Evolutionary conservation across 495 filamentous ascomycete species (phyloP).

Genomic region (Cairneyella variabilis): DNA sequence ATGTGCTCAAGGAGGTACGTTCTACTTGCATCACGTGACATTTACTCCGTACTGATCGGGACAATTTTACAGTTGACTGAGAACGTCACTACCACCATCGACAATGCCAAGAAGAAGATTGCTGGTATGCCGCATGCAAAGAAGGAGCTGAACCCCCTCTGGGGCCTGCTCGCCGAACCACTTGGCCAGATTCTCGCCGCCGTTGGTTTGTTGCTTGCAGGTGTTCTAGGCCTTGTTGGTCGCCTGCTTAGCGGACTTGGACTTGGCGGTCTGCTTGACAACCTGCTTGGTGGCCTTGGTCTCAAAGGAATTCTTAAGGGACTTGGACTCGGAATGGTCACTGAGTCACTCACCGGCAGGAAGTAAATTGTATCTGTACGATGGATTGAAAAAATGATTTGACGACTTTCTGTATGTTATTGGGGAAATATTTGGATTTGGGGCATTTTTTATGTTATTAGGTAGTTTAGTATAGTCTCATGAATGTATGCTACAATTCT

Average conservation of each 20-base stretch:
- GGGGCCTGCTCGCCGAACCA: conserved; percentile 77
- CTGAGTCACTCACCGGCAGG: conserved; percentile 47
- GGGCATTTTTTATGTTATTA: background rate
- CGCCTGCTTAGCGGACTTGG: conserved; percentile 73
- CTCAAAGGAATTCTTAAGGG: conserved; percentile 71
- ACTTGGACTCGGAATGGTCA: conserved; percentile 63
- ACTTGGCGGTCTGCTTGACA: conserved; percentile 73
- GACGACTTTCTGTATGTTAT: background rate
- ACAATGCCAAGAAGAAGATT: conserved; percentile 79
- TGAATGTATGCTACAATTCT: no score
- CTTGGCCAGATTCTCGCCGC: conserved; percentile 91
- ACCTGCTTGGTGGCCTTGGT: conserved; percentile 75
- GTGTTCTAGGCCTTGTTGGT: conserved; percentile 80
- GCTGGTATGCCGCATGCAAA: conserved; percentile 90
- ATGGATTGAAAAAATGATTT: background rate
- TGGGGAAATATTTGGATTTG: background rate
- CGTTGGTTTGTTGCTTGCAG: conserved; percentile 77
- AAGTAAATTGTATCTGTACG: conserved; percentile 20
- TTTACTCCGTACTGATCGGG: no score
- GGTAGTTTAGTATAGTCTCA: no score
- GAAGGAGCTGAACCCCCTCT: conserved; percentile 88
- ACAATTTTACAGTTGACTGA: conserved; percentile 38
- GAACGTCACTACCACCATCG: conserved; percentile 68
- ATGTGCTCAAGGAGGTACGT: conserved; percentile 70
- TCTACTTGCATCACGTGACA: no score